Conservation (phyloP, 129 eudicot species). For the Tagetes erecta region DNA sequence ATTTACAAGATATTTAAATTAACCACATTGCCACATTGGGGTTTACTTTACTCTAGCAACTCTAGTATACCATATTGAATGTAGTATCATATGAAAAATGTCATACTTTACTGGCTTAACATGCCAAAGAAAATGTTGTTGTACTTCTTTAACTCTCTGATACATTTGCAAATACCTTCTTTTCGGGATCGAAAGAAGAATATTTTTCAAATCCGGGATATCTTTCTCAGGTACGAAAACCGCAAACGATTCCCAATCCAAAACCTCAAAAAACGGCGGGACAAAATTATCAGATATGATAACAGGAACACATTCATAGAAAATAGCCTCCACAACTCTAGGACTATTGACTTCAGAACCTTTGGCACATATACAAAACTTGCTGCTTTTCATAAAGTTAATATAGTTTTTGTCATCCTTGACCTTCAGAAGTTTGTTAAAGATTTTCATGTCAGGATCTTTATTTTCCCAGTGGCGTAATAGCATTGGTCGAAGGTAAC, state of each 20-base stretch:
- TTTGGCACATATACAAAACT: constrained; percentile 51
- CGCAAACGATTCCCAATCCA: constrained; percentile 57
- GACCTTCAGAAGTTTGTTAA: constrained; percentile 31
- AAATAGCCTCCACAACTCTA: constrained; percentile 50
- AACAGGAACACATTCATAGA: constrained; percentile 27
- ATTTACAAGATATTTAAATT: constrained; percentile 8
- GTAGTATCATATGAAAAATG: constrained; percentile 52
- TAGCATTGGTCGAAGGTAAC: constrained; percentile 51
- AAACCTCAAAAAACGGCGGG: constrained; percentile 51
- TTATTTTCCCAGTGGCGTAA: constrained; percentile 52
- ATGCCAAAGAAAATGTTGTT: constrained; percentile 35
- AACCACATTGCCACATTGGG: background rate
- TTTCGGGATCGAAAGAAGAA: constrained; percentile 35
- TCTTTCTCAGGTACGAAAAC: constrained; percentile 52
- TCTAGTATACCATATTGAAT: constrained; percentile 51
- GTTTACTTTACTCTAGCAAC: constrained; percentile 31
- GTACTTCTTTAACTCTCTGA: constrained; percentile 45
- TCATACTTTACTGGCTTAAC: constrained; percentile 49
- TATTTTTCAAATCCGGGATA: constrained; percentile 45
- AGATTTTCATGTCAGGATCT: constrained; percentile 57
- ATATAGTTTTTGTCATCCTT: constrained; percentile 36
- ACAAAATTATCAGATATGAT: constrained; percentile 49
- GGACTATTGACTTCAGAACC: constrained; percentile 55
- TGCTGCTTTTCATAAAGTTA: constrained; percentile 49
- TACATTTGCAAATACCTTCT: constrained; percentile 43